Evolutionary conservation across 495 filamentous ascomycete genomes (phyloP).

Genomic region (Neurospora terricola): DNA sequence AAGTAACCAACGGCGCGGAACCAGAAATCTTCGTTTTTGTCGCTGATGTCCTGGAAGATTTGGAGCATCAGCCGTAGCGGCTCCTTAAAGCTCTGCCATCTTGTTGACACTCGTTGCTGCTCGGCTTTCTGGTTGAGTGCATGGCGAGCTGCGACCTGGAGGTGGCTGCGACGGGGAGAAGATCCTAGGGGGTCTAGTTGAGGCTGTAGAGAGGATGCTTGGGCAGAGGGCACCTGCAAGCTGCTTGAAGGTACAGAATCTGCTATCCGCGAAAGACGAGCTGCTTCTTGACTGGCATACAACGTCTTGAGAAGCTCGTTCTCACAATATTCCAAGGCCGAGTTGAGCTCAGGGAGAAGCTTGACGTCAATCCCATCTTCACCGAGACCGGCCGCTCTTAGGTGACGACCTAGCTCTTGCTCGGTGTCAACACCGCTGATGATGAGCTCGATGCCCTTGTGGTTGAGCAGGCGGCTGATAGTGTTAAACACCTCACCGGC

Average conservation of each 20-base stretch:
- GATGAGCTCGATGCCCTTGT: constrained; percentile 64
- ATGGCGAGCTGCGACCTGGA: constrained; percentile 66
- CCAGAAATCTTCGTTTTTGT: constrained; percentile 92
- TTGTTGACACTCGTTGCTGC: constrained; percentile 27
- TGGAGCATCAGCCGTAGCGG: constrained; percentile 86
- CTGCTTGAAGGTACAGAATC: constrained; percentile 25
- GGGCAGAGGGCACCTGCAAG: constrained; percentile 43
- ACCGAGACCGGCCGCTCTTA: constrained; percentile 73
- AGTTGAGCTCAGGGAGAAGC: constrained; percentile 84
- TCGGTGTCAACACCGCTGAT: constrained; percentile 70
- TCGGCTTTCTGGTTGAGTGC: constrained; percentile 50
- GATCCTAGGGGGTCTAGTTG: constrained; percentile 44
- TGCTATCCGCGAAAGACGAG: constrained; percentile 25
- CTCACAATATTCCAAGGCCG: constrained; percentile 85
- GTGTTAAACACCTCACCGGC: constrained; percentile 90
- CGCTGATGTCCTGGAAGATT: constrained; percentile 76
- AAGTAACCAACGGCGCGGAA: constrained; percentile 68
- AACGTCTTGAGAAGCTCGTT: constrained; percentile 87
- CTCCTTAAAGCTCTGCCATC: constrained; percentile 78
- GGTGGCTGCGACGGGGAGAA: constrained; percentile 69
- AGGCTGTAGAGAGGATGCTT: background rate
- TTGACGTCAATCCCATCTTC: constrained; percentile 54
- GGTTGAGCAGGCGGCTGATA: constrained; percentile 70
- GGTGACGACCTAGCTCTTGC: constrained; percentile 61
- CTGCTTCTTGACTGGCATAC: constrained; percentile 48